These are phyloP conservation scores for Aspergillus kassunensis DNA, from an alignment of 495 filamentous ascomycete species.

Conservation along the genomic window DNA sequence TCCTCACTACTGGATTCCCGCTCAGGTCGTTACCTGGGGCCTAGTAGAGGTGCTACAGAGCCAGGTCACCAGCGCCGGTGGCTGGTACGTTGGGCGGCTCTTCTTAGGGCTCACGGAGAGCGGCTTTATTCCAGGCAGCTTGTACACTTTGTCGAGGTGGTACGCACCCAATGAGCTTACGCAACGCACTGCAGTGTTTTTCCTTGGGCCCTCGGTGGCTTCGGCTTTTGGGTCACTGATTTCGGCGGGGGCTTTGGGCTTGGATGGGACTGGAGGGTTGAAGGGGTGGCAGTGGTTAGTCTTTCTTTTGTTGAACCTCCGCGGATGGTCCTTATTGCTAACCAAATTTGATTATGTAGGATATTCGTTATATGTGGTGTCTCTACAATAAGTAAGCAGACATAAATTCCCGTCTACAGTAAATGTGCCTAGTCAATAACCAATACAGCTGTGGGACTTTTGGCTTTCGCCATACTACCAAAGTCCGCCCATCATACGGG, in stretches of 20 bases:
- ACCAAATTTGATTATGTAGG: not conserved
- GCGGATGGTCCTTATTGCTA: too few relatives aligned
- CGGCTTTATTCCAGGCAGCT: not conserved
- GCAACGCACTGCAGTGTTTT: not conserved
- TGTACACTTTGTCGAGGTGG: not conserved
- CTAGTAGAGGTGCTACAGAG: not conserved
- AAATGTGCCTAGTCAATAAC: not conserved
- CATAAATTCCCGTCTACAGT: not conserved
- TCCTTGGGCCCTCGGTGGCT: not conserved
- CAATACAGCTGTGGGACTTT: not conserved
- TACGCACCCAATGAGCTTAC: not conserved
- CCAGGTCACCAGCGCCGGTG: not conserved
- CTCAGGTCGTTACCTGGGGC: not conserved
- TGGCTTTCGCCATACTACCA: not conserved
- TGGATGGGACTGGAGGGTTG: not conserved
- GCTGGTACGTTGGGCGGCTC: not conserved
- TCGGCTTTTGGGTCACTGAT: not conserved
- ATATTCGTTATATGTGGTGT: not conserved
- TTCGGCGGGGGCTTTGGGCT: not conserved
- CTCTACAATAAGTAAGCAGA: not conserved
- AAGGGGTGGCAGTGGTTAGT: not conserved
- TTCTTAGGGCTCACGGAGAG: not conserved
- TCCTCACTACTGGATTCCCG: not conserved
- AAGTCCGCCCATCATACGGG: not conserved
- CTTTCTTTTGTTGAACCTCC: not conserved